These are phyloP conservation scores for Cinnamomum micranthum DNA, from an alignment of 164 flowering plant species.

Conservation along the genomic window DNA sequence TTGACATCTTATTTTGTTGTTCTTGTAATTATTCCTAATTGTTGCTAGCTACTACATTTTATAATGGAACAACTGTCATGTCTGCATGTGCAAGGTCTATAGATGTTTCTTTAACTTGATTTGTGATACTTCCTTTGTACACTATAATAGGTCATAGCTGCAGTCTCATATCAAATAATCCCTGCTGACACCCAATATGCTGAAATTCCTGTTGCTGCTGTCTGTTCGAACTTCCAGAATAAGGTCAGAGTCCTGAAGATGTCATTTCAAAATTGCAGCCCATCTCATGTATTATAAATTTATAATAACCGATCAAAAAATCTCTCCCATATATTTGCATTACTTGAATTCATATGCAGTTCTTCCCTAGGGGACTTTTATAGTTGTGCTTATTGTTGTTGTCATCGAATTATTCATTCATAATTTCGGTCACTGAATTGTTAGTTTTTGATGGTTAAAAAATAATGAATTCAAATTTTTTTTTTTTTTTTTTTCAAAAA, in stretches of 20 bases:
- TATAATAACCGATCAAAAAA: too few species aligned
- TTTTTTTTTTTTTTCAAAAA: too few species aligned
- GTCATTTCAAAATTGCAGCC: background rate
- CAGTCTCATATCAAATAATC: slow-evolving; percentile 72
- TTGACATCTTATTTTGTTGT: background rate
- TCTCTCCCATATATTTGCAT: background rate
- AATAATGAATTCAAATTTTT: too few species aligned
- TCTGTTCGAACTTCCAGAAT: slow-evolving; percentile 48
- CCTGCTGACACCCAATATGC: slow-evolving; percentile 84
- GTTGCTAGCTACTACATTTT: background rate
- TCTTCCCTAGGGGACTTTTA: background rate
- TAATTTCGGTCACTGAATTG: background rate
- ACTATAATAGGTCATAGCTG: slow-evolving; percentile 63
- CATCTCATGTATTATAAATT: background rate
- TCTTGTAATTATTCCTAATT: too few species aligned
- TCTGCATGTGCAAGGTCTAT: background rate
- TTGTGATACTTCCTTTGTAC: slow-evolving; percentile 5
- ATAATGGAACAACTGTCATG: background rate
- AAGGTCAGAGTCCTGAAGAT: slow-evolving; percentile 40
- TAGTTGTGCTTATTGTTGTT: background rate
- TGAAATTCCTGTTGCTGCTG: slow-evolving; percentile 85
- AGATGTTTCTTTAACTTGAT: background rate
- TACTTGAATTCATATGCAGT: background rate
- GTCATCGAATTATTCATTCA: background rate
- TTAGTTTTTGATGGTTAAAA: too few species aligned